Evolutionary conservation across 23 red algal genomes (phyloP), one percentile per base, ranked within the genome.

Genomic region (Gracilaria caudata): DNA sequence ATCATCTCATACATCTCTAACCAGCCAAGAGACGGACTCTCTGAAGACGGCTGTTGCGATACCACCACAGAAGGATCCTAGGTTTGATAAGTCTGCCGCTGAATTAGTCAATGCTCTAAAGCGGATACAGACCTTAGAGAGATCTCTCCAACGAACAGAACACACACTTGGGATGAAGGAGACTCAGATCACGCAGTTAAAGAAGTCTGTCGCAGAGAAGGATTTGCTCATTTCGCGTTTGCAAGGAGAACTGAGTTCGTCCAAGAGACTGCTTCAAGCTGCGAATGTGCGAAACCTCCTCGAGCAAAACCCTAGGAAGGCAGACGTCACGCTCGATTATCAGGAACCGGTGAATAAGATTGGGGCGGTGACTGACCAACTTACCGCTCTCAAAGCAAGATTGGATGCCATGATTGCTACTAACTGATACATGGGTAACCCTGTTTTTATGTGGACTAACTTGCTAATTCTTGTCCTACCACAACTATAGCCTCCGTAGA

Each of bases 341-440:
- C 63, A 79, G 60, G 85, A 89, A 63, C 85, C 85, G n/a, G 85
- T 89, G 24, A 89, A 89, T 47, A 78, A 79, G 85, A 89, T 89
- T 49, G 70, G 85, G 23, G 85, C 85, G 33, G 85, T 89, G 37
- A 75, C 85, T 17, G 85, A 89, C 39, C 51, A 89, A 49, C 61
- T 89, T 41, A 65, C 30, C 20, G 74, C 71, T 49, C 55, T 89
- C 29, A 72, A 53, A 41, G 85, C 85, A 49, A 58, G 85, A 54
- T 55, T 89, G 37, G 85, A 89, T 53, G 85, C 85, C 30, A 89
- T 89, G 85, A 78, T 89, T 64, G 59, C 85, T 33, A 89, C 85
- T 68, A 77, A 79, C 61, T 89, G 38, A 89, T 36, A 49, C 77
- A 36, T 21, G 51, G 32, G 32, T 17, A 32, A 80, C 40, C 38